Conservation (phyloP, 768 basidiomycete species). For the Collybiopsis confluens region DNA sequence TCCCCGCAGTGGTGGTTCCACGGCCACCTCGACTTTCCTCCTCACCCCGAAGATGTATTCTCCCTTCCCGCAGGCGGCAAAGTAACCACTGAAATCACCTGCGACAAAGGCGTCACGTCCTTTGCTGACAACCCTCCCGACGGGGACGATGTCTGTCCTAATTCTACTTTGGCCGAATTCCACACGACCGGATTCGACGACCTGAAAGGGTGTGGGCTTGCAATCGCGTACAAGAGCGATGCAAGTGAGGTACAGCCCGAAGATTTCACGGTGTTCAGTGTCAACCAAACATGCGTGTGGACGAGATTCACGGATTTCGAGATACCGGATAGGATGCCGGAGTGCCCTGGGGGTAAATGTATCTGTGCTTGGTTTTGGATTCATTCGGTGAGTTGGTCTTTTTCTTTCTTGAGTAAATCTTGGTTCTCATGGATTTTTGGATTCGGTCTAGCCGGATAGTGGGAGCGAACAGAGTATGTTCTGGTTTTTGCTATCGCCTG, state of each 20-base stretch:
- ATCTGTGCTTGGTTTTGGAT: slow-evolving; percentile 76
- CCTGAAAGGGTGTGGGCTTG: slow-evolving; percentile 61
- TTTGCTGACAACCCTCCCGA: slow-evolving; percentile 50
- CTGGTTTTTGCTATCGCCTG: too few species aligned
- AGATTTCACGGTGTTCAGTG: slow-evolving; percentile 70
- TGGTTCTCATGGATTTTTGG: background rate
- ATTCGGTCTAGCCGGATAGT: slow-evolving; percentile 37
- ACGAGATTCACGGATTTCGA: slow-evolving; percentile 63
- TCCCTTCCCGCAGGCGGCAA: slow-evolving; percentile 40
- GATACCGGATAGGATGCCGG: slow-evolving; percentile 64
- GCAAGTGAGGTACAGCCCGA: slow-evolving; percentile 52
- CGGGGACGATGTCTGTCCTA: slow-evolving; percentile 49
- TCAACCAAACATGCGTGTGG: slow-evolving; percentile 77
- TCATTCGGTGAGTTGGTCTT: slow-evolving; percentile 39
- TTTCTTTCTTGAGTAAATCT: background rate
- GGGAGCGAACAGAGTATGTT: slow-evolving; percentile 70
- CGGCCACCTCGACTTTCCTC: slow-evolving; percentile 36
- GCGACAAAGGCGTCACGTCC: slow-evolving; percentile 37
- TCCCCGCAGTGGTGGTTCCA: slow-evolving; percentile 35
- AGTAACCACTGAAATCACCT: slow-evolving; percentile 33
- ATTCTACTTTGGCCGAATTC: slow-evolving; percentile 35
- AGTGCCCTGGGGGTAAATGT: slow-evolving; percentile 61
- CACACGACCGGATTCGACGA: slow-evolving; percentile 55
- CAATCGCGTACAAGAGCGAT: slow-evolving; percentile 73
- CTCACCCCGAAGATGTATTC: slow-evolving; percentile 35